Evolutionary conservation across 805 yeast genomes (phyloP).

Genomic region (Ogataea philodendri): DNA sequence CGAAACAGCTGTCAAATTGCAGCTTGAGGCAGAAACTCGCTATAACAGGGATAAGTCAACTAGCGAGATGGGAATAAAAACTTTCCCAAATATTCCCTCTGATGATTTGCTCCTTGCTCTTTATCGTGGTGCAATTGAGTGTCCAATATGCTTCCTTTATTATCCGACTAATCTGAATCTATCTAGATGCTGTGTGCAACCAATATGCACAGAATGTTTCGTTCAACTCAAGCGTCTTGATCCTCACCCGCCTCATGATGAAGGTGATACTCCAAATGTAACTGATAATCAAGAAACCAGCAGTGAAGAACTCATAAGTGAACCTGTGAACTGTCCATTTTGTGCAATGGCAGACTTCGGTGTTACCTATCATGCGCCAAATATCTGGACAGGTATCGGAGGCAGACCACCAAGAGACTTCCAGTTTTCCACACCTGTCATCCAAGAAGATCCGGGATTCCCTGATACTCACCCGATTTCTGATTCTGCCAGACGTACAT

Average conservation of each 20-base stretch:
- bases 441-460: constrained; percentile 25
- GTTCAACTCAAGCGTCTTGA: constrained; percentile 89
- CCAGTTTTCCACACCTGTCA: constrained; percentile 21
- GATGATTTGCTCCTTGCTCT: constrained; percentile 51
- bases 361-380: constrained; percentile 72
- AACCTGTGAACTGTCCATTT: constrained; percentile 89
- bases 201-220: constrained; percentile 94
- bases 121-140: constrained; percentile 71
- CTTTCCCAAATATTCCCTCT: constrained; percentile 37
- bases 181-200: constrained; percentile 88
- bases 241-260: constrained; percentile 91
- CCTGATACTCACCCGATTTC: constrained; percentile 4
- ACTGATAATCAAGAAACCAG: constrained; percentile 30
- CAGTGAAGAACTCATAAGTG: constrained; percentile 73
- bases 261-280: constrained; percentile 27
- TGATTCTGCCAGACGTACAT: constrained; percentile 17
- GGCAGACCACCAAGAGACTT: constrained; percentile 51
- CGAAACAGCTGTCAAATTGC: constrained; percentile 38
- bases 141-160: constrained; percentile 91
- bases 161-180: constrained; percentile 76
- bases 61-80: constrained; percentile 26
- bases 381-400: constrained; percentile 53
- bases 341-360: constrained; percentile 89
- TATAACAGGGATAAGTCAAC: constrained; percentile 32
- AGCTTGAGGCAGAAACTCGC: constrained; percentile 35